These are phyloP conservation scores for Ricinus communis DNA, from an alignment of 345 rosid genomes.

Conservation along the genomic window DNA sequence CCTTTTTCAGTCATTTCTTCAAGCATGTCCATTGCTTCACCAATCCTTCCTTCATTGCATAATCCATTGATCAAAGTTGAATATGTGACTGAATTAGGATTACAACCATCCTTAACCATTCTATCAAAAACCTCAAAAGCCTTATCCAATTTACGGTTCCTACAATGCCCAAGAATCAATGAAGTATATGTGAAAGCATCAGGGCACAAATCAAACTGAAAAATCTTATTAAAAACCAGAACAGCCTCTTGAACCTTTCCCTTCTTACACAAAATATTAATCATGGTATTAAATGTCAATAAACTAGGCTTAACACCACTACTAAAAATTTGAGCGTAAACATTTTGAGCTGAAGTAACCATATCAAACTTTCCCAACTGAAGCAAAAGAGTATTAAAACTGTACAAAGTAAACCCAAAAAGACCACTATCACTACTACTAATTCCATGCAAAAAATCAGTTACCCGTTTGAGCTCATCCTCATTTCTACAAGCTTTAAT, in stretches of 20 bases:
- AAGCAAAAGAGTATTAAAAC: slow-evolving; percentile 56
- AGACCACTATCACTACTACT: slow-evolving; percentile 28
- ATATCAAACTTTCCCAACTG: slow-evolving; percentile 56
- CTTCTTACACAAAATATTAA: slow-evolving; percentile 53
- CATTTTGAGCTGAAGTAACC: slow-evolving; percentile 45
- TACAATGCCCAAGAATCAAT: slow-evolving; percentile 66
- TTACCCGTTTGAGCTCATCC: slow-evolving; percentile 45
- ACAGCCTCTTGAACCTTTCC: slow-evolving; percentile 54
- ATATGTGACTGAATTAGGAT: slow-evolving; percentile 60
- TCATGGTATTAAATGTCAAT: slow-evolving; percentile 55
- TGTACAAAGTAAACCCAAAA: slow-evolving; percentile 47
- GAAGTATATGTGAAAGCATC: slow-evolving; percentile 58
- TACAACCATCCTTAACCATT: slow-evolving; percentile 57
- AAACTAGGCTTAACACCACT: slow-evolving; percentile 55
- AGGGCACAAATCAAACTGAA: slow-evolving; percentile 44
- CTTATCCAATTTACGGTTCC: slow-evolving; percentile 43
- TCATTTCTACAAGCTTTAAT: slow-evolving; percentile 51
- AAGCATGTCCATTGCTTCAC: slow-evolving; percentile 54
- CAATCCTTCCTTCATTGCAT: slow-evolving; percentile 51
- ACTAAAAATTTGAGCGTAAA: slow-evolving; percentile 40
- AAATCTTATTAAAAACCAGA: slow-evolving; percentile 47
- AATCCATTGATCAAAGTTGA: slow-evolving; percentile 55
- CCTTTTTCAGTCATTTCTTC: slow-evolving; percentile 54
- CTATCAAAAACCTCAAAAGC: slow-evolving; percentile 52
- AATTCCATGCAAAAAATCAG: slow-evolving; percentile 42